Base-by-base conservation (phyloP, 1,284 basidiomycete genomes). In the Ustilago vetiveriae region DNA sequence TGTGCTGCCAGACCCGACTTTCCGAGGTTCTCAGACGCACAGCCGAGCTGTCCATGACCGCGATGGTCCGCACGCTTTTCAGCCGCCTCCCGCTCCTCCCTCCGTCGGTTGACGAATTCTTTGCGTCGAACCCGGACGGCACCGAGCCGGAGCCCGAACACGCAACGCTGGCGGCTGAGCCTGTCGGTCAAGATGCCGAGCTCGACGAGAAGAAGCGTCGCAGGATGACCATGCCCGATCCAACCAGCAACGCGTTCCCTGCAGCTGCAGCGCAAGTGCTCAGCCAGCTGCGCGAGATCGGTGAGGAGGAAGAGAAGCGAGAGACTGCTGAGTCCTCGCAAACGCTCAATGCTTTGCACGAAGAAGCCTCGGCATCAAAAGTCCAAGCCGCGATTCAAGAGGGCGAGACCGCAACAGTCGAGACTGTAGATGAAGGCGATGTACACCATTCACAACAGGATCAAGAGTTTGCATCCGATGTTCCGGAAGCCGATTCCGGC, bases 1-100 rank as follows among this genome's bases (percentile, higher is more conserved):
- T 96, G 76, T 94, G 94, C 72, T 98, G 95, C 82, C 92, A 98
- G 81, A 96, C 95, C 86, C 87, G 96, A 37, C 85, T 98, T 6
- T 92, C 92, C 76, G 92, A 94, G 83, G 89, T 91, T 53, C 85
- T 96, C 17, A 88, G 96, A 41, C 88, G 90, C 33, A 92, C 92
- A n/a, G 94, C 96, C 1, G 94, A 98, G 82, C 88, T 88, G n/a
- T 92, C 90, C 0, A 95, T 98, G 88, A 90, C 95, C 73, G 85
- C 88, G 1, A 88, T 98, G 70, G 90, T 94, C 30, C 87, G 91
- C 71, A 88, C 87, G 2, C 89, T 92, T 27, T 98, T 97, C 79
- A 84, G 86, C 0, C 88, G 90, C 30, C 85, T 98, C 16, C 86
- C 89, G 66, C 74, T 80, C 3, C 83, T 95, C 36, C 50, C 76